Conservation (phyloP, 805 yeast genomes). For the Cyberlindnera meyerae region DNA sequence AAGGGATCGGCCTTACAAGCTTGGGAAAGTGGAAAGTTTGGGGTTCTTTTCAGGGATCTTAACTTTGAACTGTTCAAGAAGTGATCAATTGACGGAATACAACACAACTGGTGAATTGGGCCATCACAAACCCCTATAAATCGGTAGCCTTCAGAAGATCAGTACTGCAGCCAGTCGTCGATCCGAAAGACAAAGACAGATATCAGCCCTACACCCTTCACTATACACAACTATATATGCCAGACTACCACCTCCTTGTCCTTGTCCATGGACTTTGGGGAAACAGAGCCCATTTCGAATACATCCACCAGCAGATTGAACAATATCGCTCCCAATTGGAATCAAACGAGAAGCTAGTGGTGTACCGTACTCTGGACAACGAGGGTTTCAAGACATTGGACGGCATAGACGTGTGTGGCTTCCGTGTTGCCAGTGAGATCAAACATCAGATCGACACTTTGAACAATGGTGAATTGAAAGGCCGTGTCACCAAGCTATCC, state of each 20-base stretch:
- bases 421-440: conserved; percentile 68
- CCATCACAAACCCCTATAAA: too few species aligned
- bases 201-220: neutral
- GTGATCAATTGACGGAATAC: too few species aligned
- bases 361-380: conserved; percentile 22
- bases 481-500: conserved; percentile 58
- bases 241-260: conserved; percentile 12
- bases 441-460: conserved; percentile 30
- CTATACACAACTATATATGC: neutral
- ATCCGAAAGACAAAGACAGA: too few species aligned
- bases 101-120: too few species aligned
- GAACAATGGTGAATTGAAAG: conserved; percentile 15
- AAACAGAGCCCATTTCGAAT: conserved; percentile 57
- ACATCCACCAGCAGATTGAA: conserved; percentile 46
- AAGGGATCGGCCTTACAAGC: too few species aligned
- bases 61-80: too few species aligned
- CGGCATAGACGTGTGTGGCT: conserved; percentile 82
- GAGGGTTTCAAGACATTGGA: conserved; percentile 74
- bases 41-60: too few species aligned
- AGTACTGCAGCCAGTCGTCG: too few species aligned
- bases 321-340: conserved; percentile 22
- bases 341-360: conserved; percentile 18
- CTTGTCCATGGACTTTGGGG: conserved; percentile 58
- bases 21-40: too few species aligned
- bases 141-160: too few species aligned